Conservation (phyloP, 169 alveolate species). For the Plasmodium cynomolgi region DNA sequence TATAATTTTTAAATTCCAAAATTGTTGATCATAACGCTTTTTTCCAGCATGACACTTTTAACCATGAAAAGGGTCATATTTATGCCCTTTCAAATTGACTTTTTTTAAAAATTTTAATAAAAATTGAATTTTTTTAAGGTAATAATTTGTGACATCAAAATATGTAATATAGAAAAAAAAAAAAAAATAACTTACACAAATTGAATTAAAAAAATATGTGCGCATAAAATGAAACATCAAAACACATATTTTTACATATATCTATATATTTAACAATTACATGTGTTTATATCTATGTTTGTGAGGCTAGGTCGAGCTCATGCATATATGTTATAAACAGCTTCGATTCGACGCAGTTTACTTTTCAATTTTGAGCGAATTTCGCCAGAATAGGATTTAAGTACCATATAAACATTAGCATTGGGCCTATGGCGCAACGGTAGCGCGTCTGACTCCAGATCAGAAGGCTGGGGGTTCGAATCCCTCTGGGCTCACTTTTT, state of each 20-base stretch:
- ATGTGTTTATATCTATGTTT: background rate
- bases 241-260: background rate
- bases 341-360: no score
- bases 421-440: slow-evolving; percentile 93
- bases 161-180: background rate
- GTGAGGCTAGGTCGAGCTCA: background rate
- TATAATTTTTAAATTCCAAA: background rate
- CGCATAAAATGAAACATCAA: background rate
- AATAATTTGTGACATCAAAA: background rate
- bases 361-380: background rate
- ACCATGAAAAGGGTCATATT: background rate
- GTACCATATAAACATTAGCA: background rate
- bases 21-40: background rate
- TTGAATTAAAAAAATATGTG: background rate
- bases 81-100: background rate
- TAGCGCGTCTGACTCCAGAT: slow-evolving; percentile 94
- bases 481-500: slow-evolving; percentile 89
- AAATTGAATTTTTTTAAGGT: background rate
- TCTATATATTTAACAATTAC: background rate
- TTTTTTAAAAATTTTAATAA: background rate
- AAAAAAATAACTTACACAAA: background rate
- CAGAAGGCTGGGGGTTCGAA: slow-evolving; percentile 93
- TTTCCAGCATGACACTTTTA: background rate
- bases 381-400: background rate
- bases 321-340: background rate